Evolutionary conservation across 2,329 filamentous ascomycete species (phyloP), one percentile per base, ranked within the genome.

Genomic region (Claviceps spartinae): DNA sequence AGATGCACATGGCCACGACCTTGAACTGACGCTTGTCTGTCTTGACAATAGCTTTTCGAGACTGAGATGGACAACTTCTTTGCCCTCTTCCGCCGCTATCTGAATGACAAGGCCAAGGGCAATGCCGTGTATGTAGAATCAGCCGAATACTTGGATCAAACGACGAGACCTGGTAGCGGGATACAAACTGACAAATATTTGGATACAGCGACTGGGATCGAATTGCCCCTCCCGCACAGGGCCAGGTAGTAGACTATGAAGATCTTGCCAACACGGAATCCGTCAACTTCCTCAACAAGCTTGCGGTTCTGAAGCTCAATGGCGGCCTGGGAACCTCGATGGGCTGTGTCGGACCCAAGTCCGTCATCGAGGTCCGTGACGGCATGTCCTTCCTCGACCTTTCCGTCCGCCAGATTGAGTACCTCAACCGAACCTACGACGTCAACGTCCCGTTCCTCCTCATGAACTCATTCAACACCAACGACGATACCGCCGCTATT

Each of bases 31-130:
- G 18, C 16, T 55, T 51, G 59, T 53, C 36, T 26, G 11, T 9
- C 22, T 47, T 44, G 20, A 14, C 30, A 50, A 61, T 60, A 88
- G 87, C 82, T 94, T 60, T 97, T 97, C 71, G 91, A 97, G 76
- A 94, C 90, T 4, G 91, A 98, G 75, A 97, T 96, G 90, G 93
- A 98, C 81, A 98, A 98, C 83, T 98, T 98, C 79, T 98, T 98
- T 68, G 85, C 89, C 55, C 85, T 98, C 56, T 98, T 98, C 85
- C 86, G 93, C 67, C 83, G 93, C 73, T 98, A 96, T 73, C 77
- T 98, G 58, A 96, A 96, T 69, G 93, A 97, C 76, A 95, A 96
- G 79, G 91, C 93, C 66, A 97, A 97, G 82, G 90, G 91, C 69
- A 96, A 93, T 69, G 82, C 82, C 49, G 81, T 93, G 79, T 85